Conservation (phyloP, 2,329 filamentous ascomycete genomes). For the Colletotrichum sp. region DNA sequence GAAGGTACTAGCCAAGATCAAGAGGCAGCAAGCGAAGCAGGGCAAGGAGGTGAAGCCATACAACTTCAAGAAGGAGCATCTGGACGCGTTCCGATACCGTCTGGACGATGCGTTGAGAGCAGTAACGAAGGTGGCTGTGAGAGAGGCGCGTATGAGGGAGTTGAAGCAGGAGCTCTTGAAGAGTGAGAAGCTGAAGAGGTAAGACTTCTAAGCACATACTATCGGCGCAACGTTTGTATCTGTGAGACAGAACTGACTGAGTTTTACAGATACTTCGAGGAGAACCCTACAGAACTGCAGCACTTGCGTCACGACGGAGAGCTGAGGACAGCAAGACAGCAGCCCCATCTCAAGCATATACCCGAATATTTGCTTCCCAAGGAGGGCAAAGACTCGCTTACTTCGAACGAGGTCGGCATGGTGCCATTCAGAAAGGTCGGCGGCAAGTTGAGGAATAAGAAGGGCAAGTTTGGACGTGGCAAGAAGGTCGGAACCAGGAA, state of each 20-base stretch:
- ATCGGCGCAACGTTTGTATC: neutral
- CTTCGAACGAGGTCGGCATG: slow-evolving; percentile 74
- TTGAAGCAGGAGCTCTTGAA: slow-evolving; percentile 89
- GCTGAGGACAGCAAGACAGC: slow-evolving; percentile 79
- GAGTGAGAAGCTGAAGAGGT: slow-evolving; percentile 87
- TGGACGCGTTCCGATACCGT: slow-evolving; percentile 93
- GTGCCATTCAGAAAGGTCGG: slow-evolving; percentile 68
- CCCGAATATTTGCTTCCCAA: slow-evolving; percentile 89
- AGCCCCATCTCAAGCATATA: slow-evolving; percentile 91
- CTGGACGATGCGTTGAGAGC: slow-evolving; percentile 91
- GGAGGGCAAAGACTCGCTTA: slow-evolving; percentile 66
- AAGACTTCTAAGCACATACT: neutral
- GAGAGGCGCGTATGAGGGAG: slow-evolving; percentile 88
- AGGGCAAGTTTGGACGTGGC: slow-evolving; percentile 37
- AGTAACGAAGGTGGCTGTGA: slow-evolving; percentile 87
- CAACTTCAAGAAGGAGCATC: slow-evolving; percentile 91
- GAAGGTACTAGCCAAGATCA: slow-evolving; percentile 79
- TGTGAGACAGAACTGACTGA: neutral
- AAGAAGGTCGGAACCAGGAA: slow-evolving; percentile 66
- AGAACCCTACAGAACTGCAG: slow-evolving; percentile 88
- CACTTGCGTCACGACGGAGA: slow-evolving; percentile 92
- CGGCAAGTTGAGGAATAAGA: slow-evolving; percentile 55
- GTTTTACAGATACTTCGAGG: slow-evolving; percentile 77
- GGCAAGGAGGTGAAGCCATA: slow-evolving; percentile 88
- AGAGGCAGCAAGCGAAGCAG: slow-evolving; percentile 76